Evolutionary conservation across 768 basidiomycete genomes (phyloP), one percentile per base, ranked within the genome.

Genomic region (Tylopilus sp.): DNA sequence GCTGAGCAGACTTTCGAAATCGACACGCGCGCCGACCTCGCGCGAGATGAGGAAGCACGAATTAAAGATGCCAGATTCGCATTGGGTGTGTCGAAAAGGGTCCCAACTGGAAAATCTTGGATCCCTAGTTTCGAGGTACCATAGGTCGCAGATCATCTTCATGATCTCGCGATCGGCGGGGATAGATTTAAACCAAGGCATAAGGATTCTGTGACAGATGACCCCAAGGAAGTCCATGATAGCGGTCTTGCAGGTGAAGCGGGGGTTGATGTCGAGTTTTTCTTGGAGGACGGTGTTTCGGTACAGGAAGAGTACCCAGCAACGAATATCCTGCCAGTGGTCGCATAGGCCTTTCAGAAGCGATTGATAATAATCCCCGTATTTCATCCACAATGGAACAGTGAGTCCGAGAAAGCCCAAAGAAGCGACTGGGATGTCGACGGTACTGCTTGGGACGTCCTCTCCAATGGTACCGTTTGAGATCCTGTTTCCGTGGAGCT

Each of bases 11-110:
- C 68, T 61, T 2, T 21, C 52, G 59, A 52, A 69, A 30, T 68
- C 61, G 40, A 68, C 48, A n/a, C 49, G 14, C 6, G 24, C 41
- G 4, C 45, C 53, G 22, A 38, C 21, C 22, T 70, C 66, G 24
- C 68, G 55, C 6, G 65, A 59, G 42, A 68, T 58, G 30, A 70
- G 58, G 29, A 68, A 64, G 36, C 58, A 60, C 3, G 63, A 58
- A 13, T 70, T 68, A 38, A 68, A 57, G 36, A 68, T 43, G 0
- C 58, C 65, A 6, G 67, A 67, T 60, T 69, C 67, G n/a, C 68
- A 66, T 30, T 68, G 65, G 21, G 52, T 24, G 13, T 26, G 53
- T 24, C 28, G 34, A 2, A 29, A 36, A 16, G 33, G n/a, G 16
- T 57, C 52, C 55, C 61, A 58, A 24, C 63, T 66, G 11, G 57